Evolutionary conservation across 2,329 filamentous ascomycete species (phyloP).

Genomic region (Cladosporium halotolerans): DNA sequence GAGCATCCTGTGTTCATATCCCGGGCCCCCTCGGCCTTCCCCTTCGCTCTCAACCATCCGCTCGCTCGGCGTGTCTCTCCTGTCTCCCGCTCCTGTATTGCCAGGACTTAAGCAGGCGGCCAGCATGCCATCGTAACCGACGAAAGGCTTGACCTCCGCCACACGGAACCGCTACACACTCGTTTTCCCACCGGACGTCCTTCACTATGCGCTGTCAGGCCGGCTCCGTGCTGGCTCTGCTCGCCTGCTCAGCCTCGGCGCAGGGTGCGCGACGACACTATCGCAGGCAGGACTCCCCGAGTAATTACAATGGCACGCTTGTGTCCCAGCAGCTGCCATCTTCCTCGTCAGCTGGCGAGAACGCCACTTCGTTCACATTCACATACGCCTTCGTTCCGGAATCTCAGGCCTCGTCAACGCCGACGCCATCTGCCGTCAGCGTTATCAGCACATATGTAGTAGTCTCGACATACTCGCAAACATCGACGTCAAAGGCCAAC

Average conservation of each 20-base stretch:
- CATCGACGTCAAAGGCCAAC: background rate
- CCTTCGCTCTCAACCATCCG: background rate
- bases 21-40: background rate
- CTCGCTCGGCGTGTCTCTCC: background rate
- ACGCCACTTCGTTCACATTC: conserved; percentile 1
- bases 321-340: background rate
- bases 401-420: background rate
- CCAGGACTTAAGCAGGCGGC: background rate
- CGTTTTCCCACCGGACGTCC: background rate
- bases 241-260: conserved; percentile 3
- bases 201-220: conserved; percentile 6
- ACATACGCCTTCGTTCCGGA: conserved; percentile 4
- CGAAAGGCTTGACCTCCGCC: conserved; percentile 7
- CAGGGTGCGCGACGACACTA: conserved; percentile 3
- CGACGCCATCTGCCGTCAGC: background rate
- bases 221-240: conserved; percentile 4
- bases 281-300: background rate
- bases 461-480: conserved; percentile 2
- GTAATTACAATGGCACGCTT: background rate
- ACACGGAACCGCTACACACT: background rate
- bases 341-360: background rate
- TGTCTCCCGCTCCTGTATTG: conserved; percentile 3
- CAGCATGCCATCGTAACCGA: conserved; percentile 5
- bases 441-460: conserved; percentile 4
- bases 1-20: conserved; percentile 2